phyloP scores from a whole-genome alignment of 164 flowering plant species.

The Tinospora cordifolia region DNA sequence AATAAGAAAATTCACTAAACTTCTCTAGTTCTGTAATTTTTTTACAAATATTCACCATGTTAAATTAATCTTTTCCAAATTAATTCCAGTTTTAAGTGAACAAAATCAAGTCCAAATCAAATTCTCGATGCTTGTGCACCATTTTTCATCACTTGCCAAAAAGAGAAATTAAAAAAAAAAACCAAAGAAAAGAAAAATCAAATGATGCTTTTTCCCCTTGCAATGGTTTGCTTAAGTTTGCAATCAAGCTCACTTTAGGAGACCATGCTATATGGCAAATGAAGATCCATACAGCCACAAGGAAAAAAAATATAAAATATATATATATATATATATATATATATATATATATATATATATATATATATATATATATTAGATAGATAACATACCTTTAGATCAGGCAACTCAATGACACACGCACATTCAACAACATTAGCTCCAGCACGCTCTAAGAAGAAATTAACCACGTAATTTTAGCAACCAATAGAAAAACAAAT shows the following conservation, averaged over 20 bases:
- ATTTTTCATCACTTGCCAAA: no score
- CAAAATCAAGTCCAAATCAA: no score
- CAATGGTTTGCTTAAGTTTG: not conserved
- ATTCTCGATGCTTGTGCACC: no score
- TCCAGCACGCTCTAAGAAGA: slow-evolving; percentile 28
- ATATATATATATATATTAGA: not conserved
- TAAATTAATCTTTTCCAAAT: no score
- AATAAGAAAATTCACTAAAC: no score
- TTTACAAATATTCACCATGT: no score
- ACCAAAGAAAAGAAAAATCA: no score
- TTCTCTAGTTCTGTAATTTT: no score
- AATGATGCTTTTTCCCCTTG: not conserved
- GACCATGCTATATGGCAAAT: not conserved
- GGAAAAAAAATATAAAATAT: not conserved
- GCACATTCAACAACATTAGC: slow-evolving; percentile 54
- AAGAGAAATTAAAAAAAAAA: no score
- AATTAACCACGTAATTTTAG: not conserved
- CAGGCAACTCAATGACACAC: slow-evolving; percentile 53
- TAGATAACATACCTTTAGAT: slow-evolving; percentile 31
- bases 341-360: not conserved
- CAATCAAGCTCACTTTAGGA: not conserved
- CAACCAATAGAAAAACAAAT: not conserved
- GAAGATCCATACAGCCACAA: not conserved
- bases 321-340: not conserved
- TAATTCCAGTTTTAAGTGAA: no score